Conservation (phyloP, 148 eudicot genomes). For the Persicaria maculosa region DNA sequence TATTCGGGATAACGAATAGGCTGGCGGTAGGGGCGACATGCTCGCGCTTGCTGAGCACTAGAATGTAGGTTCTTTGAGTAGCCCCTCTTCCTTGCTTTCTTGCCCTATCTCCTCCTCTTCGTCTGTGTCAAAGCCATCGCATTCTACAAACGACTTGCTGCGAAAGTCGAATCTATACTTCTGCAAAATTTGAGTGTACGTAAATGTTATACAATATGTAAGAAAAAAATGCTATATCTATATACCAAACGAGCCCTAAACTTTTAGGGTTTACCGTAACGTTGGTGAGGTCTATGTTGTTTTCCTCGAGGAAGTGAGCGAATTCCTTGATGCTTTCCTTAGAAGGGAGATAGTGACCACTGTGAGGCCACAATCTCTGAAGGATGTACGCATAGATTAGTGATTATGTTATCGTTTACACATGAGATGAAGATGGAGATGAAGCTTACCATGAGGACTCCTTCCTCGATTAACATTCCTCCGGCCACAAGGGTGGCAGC, state of each 20-base stretch:
- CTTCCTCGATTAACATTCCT: slow-evolving; percentile 56
- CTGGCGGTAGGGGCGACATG: no score
- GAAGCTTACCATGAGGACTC: slow-evolving; percentile 48
- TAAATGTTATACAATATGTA: no score
- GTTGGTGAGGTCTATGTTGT: slow-evolving; percentile 59
- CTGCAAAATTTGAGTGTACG: neutral
- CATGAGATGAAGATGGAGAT: no score
- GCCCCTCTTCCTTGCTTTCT: no score
- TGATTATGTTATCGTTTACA: no score
- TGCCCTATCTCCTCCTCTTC: no score
- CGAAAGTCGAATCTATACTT: neutral
- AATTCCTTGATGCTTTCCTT: slow-evolving; percentile 81
- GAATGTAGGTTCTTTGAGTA: no score
- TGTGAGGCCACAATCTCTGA: slow-evolving; percentile 91
- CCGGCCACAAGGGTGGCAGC: slow-evolving; percentile 93
- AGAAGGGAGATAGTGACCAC: slow-evolving; percentile 90
- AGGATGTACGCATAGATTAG: neutral
- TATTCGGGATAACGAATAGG: no score
- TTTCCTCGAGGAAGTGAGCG: slow-evolving; percentile 63
- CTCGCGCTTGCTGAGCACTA: no score
- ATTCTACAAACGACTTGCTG: neutral
- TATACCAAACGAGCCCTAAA: neutral
- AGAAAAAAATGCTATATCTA: no score
- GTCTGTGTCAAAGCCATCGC: neutral
- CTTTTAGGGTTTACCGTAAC: slow-evolving; percentile 51